A percentile compares a stretch with the other conserved stretches of the same genome.
Conservation (phyloP, 1,139 yeast species). For the Eremothecium coryli region DNA sequence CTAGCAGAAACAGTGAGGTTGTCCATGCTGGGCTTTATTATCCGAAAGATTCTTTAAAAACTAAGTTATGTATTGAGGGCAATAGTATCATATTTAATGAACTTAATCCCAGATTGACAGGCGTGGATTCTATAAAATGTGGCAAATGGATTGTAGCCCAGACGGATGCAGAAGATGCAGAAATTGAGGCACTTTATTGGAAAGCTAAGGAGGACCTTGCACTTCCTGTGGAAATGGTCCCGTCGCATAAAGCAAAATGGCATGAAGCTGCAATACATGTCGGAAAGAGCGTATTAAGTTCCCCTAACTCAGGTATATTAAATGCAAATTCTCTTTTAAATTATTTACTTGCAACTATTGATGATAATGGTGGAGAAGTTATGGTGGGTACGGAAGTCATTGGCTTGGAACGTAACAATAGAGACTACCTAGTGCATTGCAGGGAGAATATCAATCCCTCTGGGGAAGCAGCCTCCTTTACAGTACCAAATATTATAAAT, state of each 20-base stretch:
- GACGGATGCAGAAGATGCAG: conserved; percentile 50
- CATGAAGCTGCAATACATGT: conserved; percentile 65
- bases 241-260: conserved; percentile 36
- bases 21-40: conserved; percentile 87
- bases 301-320: conserved; percentile 82
- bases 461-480: too few species aligned
- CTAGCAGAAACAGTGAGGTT: conserved; percentile 83
- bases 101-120: conserved; percentile 34
- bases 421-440: conserved; percentile 30
- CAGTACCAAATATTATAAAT: too few species aligned
- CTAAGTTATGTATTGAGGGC: conserved; percentile 64
- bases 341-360: conserved; percentile 47
- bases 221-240: conserved; percentile 52
- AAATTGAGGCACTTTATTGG: conserved; percentile 44
- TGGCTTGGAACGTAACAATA: conserved; percentile 30
- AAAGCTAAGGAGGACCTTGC: conserved; percentile 42
- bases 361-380: conserved; percentile 46
- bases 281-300: conserved; percentile 49
- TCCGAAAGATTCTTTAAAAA: conserved; percentile 58
- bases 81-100: conserved; percentile 55
- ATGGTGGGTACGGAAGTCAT: conserved; percentile 54
- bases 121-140: conserved; percentile 51
- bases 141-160: conserved; percentile 93
- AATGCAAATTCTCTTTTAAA: conserved; percentile 70
- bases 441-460: conserved; percentile 27